Evolutionary conservation across 805 yeast species (phyloP).

Genomic region (Debaryomyces castellii): DNA sequence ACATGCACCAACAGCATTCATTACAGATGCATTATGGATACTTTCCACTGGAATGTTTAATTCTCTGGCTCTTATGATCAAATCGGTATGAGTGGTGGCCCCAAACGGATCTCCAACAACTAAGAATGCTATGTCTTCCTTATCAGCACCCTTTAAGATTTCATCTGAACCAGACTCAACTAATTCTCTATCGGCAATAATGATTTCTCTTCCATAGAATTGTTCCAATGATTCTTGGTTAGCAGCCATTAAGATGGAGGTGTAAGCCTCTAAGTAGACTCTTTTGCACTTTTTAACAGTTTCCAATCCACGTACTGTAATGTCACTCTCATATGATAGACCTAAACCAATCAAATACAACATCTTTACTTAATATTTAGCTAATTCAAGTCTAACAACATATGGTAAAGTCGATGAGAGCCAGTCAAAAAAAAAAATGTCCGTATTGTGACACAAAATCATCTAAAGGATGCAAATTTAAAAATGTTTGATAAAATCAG

Average conservation of each 20-base stretch:
- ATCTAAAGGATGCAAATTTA: no score
- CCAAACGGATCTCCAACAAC: slow-evolving; percentile 99
- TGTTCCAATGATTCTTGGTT: slow-evolving; percentile 69
- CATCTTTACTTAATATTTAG: slow-evolving; percentile 50
- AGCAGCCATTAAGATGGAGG: slow-evolving; percentile 94
- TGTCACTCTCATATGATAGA: slow-evolving; percentile 81
- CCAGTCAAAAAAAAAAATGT: neutral
- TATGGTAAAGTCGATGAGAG: neutral
- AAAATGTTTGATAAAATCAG: no score
- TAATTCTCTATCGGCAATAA: slow-evolving; percentile 90
- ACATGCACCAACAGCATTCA: slow-evolving; percentile 98
- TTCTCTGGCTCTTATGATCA: slow-evolving; percentile 88
- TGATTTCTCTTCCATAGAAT: slow-evolving; percentile 82
- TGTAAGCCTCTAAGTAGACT: slow-evolving; percentile 94
- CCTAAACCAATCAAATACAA: slow-evolving; percentile 90
- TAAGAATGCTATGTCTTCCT: slow-evolving; percentile 85
- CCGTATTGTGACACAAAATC: neutral
- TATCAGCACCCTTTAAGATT: slow-evolving; percentile 73
- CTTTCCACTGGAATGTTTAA: slow-evolving; percentile 73
- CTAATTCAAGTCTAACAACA: no score
- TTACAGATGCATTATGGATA: slow-evolving; percentile 93
- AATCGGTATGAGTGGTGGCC: slow-evolving; percentile 96
- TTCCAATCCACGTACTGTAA: slow-evolving; percentile 92
- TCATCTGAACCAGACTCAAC: slow-evolving; percentile 88
- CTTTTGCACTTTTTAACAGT: slow-evolving; percentile 79